Evolutionary conservation across 192 early-diverging fungal species (phyloP), one percentile per base, ranked within the genome.

Genomic region (Backusella tuberculispora): DNA sequence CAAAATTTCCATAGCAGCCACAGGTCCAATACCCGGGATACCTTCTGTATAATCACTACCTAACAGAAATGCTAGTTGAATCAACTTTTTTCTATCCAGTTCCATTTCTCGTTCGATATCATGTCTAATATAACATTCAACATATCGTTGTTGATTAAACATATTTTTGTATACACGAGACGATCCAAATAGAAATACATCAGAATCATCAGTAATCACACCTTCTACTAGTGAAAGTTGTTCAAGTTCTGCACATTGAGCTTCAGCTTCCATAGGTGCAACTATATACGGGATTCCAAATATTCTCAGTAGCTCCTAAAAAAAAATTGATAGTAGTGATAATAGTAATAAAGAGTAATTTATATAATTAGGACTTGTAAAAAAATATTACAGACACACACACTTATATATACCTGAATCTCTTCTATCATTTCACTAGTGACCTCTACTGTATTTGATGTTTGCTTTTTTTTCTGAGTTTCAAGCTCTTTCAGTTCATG

Each of bases 1-100:
- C 71, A 99, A 74, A 17, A 97, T 91, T 78, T 99, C 98, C 88
- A 98, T 89, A 0, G 95, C 96, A 26, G 86, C 80, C 24, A 98
- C 94, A 19, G 92, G 85, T 26, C 98, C 98, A 38, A 99, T 78
- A 4, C 96, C 95, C 34, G 87, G 81, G 71, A 99, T 85, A 0
- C 98, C 98, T 14, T 88, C 88, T 0, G 98, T 96, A 77, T 99
- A 99, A 83, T 99, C 98, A 78, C 96, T 98, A n/a, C 97, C 97
- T 10, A 99, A 85, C 15, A 99, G 75, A 66, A 91, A 95, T 19
- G 97, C 96, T 48, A 99, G 74, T 66, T 89, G 85, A 42, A 99
- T 91, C 72, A 99, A 78, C 34, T 90, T 88, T 46, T 91, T 82
- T 56, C 94, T 83, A 42, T 86, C 76, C 45, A 99, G 76, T 9